Conservation (phyloP, 129 eudicot species). For the Artemisia tridentata region DNA sequence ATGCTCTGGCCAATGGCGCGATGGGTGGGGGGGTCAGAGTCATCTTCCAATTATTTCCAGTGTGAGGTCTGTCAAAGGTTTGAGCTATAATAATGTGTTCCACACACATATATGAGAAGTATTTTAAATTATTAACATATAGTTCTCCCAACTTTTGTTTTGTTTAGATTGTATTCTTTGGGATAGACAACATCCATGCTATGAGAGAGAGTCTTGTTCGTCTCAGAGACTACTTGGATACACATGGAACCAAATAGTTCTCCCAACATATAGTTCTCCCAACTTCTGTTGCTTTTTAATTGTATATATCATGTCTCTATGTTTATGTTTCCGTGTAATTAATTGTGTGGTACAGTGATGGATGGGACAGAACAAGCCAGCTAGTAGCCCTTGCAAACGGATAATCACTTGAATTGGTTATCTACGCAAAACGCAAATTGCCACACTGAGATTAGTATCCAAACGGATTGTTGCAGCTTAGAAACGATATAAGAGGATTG, state of each 20-base stretch:
- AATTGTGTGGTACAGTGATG: constrained; percentile 65
- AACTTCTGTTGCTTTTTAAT: not conserved
- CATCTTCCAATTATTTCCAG: constrained; percentile 85
- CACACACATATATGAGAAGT: not conserved
- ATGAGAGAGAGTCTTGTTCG: constrained; percentile 96
- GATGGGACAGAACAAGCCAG: constrained; percentile 99
- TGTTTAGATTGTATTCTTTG: constrained; percentile 87
- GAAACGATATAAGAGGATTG: too few species aligned
- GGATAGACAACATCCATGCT: constrained; percentile 96
- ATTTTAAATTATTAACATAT: too few species aligned
- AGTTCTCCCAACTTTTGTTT: not conserved
- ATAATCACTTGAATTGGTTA: too few species aligned
- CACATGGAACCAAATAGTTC: constrained; percentile 83
- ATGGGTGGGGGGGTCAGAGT: constrained; percentile 99
- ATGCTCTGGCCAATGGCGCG: constrained; percentile 97
- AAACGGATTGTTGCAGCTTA: too few species aligned
- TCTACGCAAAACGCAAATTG: too few species aligned
- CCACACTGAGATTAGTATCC: too few species aligned
- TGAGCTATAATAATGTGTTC: constrained; percentile 14
- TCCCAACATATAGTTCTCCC: too few species aligned
- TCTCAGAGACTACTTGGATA: constrained; percentile 95
- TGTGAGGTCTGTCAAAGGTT: constrained; percentile 66
- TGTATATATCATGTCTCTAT: not conserved
- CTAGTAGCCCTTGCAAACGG: constrained; percentile 87
- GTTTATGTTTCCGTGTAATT: constrained; percentile 8